Base-by-base conservation (phyloP, 2,329 filamentous ascomycete genomes). In the Cyanodermella asteris region DNA sequence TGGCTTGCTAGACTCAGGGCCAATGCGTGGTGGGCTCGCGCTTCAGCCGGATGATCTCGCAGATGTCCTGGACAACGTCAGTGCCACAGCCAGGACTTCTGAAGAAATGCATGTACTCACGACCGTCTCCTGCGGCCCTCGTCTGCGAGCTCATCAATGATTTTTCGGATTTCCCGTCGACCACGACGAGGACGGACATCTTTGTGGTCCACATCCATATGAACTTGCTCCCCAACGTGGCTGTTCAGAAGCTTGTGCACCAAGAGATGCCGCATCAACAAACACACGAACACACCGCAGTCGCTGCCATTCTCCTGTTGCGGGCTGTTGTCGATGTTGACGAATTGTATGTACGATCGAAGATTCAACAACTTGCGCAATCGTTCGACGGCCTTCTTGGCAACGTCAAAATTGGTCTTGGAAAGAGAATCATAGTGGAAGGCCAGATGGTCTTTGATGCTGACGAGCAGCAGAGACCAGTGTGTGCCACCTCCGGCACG, bases 351-450 rank as follows among this genome's bases (percentile, higher is more conserved):
- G n/a, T n/a, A n/a, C n/a, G n/a, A n/a, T 12, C 70, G 59, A 11
- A 90, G 51, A 5, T 58, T 58, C 1, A 94, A 59, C 16, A 94
- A 53, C 16, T 56, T 53, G 14, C 64, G 59, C 21, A 97, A 57
- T 38, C 80, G 76, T 23, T 62, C 51, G 0, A 73, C 67, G 5
- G 74, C 73, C 2, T 63, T 53, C 25, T 63, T 60, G 1, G 78
- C 87, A 35, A 90, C 76, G 20, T 59, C 52, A 31, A 66, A 64
- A 48, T 97, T 94, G 19, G 67, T 63, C 2, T 71, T 69, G 3
- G 65, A 64, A 14, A 94, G 59, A 1, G 74, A 84, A 51, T 97
- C 87, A 52, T 97, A 97, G 55, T 97, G 87, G 47, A 97, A 97
- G 0, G 84, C 78, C 3, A 91, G 70, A 6, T 78, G 71, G 43